Evolutionary conservation across 306 rosid genomes (phyloP), one percentile per base, ranked within the genome.

Genomic region (Begonia loranthoides): DNA sequence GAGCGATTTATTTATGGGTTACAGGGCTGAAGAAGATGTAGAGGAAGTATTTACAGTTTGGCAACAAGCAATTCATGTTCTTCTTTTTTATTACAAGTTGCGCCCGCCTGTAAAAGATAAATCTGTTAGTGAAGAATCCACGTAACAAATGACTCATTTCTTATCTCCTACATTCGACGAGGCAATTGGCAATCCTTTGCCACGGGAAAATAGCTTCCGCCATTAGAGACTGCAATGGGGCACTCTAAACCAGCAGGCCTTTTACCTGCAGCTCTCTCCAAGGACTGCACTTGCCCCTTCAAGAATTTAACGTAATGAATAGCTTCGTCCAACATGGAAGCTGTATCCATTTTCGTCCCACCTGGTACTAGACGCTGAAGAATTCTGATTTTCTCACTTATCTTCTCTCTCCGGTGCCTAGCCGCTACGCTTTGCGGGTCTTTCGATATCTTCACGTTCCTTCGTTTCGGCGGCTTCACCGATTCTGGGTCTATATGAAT

Each of bases 401-500:
- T 87, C 65, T 87, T 83, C 62, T 83, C 96, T 51, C 96, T 71
- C 53, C 94, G 52, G 57, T 67, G 94, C 34, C 96, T 54, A 0
- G 94, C 96, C 58, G 90, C 94, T 28, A 87, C 76, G 59, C 94
- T 87, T 62, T 87, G 96, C 9, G 96, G 96, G 57, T 87, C 96
- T 66, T 83, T 87, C 0, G 96, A 87, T 7, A 87, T 83, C 84
- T 70, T 87, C 49, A 82, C 94, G 89, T 87, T 87, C 55, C 80
- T 66, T 13, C 96, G 54, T 70, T 80, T 87, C 0, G 82, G 90
- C 0, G 87, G 50, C 65, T 87, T 87, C 49, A 87, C 87, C 0
- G 94, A 70, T 45, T 80, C 95, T 0, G 95, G 97, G 76, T 90
- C 97, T 59, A 89, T 82, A 74, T 82, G 62, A 13, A 90, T 69